phyloP scores from a whole-genome alignment of 139 green algal genomes.

The Picochlorum costavermella region DNA sequence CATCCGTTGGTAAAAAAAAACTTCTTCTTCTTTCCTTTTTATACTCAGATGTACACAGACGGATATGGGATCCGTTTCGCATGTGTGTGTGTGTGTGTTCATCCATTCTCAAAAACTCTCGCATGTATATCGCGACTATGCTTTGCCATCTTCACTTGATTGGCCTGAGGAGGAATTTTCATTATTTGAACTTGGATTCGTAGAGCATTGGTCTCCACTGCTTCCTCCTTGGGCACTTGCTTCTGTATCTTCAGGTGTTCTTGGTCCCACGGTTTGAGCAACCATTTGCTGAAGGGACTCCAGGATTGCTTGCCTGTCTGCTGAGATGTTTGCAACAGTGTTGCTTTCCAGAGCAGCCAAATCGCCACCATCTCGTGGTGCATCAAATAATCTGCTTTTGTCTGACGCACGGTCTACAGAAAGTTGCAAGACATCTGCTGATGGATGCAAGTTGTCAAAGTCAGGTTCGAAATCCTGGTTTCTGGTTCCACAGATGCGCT shows the following conservation, averaged over 20 bases:
- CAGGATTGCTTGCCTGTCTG: not conserved
- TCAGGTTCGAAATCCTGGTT: not conserved
- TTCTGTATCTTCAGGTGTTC: not conserved
- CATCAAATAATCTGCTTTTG: no score
- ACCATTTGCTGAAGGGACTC: not conserved
- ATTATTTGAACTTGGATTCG: not conserved
- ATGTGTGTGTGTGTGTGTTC: no score
- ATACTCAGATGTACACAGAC: not conserved
- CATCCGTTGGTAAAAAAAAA: not conserved
- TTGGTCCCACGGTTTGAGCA: not conserved
- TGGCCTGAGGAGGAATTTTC: not conserved
- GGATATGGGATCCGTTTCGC: not conserved
- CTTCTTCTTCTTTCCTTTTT: not conserved
- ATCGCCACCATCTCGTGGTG: not conserved
- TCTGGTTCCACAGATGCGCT: slow-evolving; percentile 38
- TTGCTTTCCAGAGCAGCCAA: not conserved
- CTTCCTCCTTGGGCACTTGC: not conserved
- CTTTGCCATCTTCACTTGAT: not conserved
- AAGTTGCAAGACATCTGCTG: no score
- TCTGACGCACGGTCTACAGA: no score
- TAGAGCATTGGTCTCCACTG: not conserved
- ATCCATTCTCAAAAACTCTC: no score
- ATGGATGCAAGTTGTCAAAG: not conserved
- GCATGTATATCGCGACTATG: not conserved
- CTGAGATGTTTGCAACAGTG: slow-evolving; percentile 1